Base-by-base conservation (phyloP, 2,329 filamentous ascomycete species). In the Fusarium avenaceum region DNA sequence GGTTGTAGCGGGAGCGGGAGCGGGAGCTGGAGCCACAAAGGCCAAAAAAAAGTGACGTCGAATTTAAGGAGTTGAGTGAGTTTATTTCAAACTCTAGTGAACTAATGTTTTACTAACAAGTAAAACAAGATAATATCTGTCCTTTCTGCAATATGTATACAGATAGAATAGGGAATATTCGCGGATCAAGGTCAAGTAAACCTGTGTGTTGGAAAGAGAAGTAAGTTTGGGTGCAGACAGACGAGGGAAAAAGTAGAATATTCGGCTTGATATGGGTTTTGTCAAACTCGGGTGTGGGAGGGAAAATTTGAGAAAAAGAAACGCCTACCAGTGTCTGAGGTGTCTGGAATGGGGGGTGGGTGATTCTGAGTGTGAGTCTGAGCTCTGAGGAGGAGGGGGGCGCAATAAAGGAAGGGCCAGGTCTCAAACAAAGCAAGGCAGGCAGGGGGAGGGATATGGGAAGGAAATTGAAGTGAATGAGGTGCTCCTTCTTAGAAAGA, bases 211-310 rank as follows among this genome's bases (percentile, higher is more conserved):
- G 64, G 54, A 65, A 64, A 69, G 67, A 61, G 69, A 70, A 66
- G 62, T 62, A 57, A 63, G 65, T 64, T 72, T 40, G 57, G 69
- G 59, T 63, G 58, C 52, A 71, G 57, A 45, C 66, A 69, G 55
- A 53, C 52, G 60, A 63, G 59, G 63, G 66, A 73, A 71, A 73
- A 73, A 63, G 59, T 47, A 73, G 66, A 61, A 61, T 70, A 73
- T 69, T 73, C 64, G 69, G 70, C 70, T 72, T 74, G 72, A 74
- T 72, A 73, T 70, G 68, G 68, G 54, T 44, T 74, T 74, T 73
- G 71, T 67, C 70, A 74, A 70, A 72, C 52, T 72, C 72, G 72
- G 72, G 70, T 74, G 72, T 74, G 72, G 70, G 72, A 73, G 70
- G 66, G 42, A 73, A 59, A 68, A 68, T 60, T 65, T 71, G 58